Evolutionary conservation across 1,139 yeast species (phyloP), one percentile per base, ranked within the genome.

Genomic region (Candida tetrigidarum): DNA sequence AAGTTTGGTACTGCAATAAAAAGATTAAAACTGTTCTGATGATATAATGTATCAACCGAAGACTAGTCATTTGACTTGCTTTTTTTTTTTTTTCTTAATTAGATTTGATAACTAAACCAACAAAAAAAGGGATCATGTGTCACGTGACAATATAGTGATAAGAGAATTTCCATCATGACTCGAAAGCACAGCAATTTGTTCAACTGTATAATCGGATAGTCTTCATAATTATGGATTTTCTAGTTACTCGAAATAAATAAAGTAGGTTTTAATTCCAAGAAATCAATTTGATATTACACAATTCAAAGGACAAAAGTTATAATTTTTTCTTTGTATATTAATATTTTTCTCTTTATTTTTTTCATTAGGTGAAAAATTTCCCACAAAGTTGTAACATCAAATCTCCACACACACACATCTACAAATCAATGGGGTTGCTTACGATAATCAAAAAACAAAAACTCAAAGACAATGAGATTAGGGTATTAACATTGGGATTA

Each of bases 401-500:
- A 18, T 19, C 25, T 8, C 20, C 10, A 12, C 19, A 25, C 3
- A 25, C 16, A 9, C 19, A 15, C 19, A 11, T 14, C 8, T 6
- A 8, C 11, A 16, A 8, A 25, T 25, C 9, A 14, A 91, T 92
- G 98, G 98, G 98, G 0, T 77, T 92, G 4, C 65, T 92, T 20
- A 80, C 92, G 1, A 86, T 90, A 37, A 86, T 93, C 46, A 78
- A 84, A 57, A 91, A 90, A 59, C 96, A 90, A 58, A 86, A 89
- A 65, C 67, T 81, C 41, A 89, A 89, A 61, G 97, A 89, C 55
- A 74, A 75, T 46, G 96, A 91, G 64, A 67, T 88, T 38, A 71
- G 97, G 23, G 78, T 91, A 22, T 69, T 92, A 28, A 74, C 88
- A 50, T 74, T 92, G 9, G 97, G 97, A 0, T 74, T 90, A n/a